Base-by-base conservation (phyloP, 768 basidiomycete species). In the Hericium alpestre region DNA sequence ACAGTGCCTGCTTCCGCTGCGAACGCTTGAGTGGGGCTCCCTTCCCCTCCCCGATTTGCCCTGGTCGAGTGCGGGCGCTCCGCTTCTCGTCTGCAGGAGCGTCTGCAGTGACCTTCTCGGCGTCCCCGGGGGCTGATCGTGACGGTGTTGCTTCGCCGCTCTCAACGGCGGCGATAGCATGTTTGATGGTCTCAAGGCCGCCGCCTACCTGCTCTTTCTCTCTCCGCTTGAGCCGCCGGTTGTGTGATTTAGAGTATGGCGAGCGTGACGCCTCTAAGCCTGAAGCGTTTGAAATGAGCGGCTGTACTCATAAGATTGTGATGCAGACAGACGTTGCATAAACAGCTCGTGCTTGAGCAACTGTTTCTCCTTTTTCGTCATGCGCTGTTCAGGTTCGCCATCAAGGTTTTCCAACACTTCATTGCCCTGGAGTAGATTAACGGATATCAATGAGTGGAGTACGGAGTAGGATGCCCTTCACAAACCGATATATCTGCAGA, bases 191-290 rank as follows among this genome's bases (percentile, higher is more conserved):
- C 18, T 56, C 57, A 56, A 75, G 58, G 22, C 67, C 70, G 41
- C 71, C 67, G n/a, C 63, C 70, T 43, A 72, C 66, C 58, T 70
- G 62, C 50, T 72, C 70, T 38, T 76, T 82, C 51, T 78, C 81
- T 65, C 81, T 87, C 62, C 81, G 81, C 65, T 87, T 89, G 65
- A 84, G 64, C 32, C 88, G 81, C 22, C 87, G 79, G 47, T 70
- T 73, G 65, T 90, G 88, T 18, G 82, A 84, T 68, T 83, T 90
- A 0, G 88, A 90, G 65, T 86, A 82, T 18, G 81, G 81, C 0
- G 75, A 70, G 40, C 69, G 71, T 6, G 74, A 72, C 3, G 73
- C 68, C 57, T 77, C 79, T 48, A 90, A 69, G 7, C 73, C 81
- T 83, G 20, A 13, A 0, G 16, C 23, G 32, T 20, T 32, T 32